Percentiles rank a stretch among this genome's conserved stretches.
Conservation (phyloP, 495 filamentous ascomycete species). For the Neurospora sp. region DNA sequence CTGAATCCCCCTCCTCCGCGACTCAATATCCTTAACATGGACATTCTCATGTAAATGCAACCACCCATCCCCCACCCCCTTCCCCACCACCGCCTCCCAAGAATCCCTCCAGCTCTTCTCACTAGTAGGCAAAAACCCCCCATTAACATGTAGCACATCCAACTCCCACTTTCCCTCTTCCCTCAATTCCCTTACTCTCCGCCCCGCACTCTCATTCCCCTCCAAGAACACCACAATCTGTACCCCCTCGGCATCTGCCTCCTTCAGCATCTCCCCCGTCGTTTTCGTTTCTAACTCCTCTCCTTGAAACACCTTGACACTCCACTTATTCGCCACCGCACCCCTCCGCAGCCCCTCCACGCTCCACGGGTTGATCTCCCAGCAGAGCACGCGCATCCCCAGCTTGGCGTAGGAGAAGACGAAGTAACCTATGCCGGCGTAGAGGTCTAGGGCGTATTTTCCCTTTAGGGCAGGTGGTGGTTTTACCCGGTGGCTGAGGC, state of each 20-base stretch:
- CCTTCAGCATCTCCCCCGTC: not conserved
- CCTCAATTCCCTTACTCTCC: slow-evolving; percentile 29
- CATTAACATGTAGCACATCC: slow-evolving; percentile 59
- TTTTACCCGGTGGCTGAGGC: not conserved
- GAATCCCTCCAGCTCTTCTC: slow-evolving; percentile 54
- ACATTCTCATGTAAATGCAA: slow-evolving; percentile 86
- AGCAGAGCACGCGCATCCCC: slow-evolving; percentile 71
- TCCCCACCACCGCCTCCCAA: slow-evolving; percentile 22
- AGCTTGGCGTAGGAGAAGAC: slow-evolving; percentile 65
- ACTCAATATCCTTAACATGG: slow-evolving; percentile 49
- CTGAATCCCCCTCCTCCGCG: slow-evolving; percentile 40
- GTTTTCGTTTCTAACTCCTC: not conserved
- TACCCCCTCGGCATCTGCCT: slow-evolving; percentile 16
- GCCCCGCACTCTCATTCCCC: slow-evolving; percentile 49
- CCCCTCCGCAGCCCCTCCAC: slow-evolving; percentile 72
- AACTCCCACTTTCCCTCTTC: slow-evolving; percentile 13
- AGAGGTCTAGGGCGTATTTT: slow-evolving; percentile 64
- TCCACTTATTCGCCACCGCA: slow-evolving; percentile 57
- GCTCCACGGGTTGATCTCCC: slow-evolving; percentile 85
- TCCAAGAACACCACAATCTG: slow-evolving; percentile 60
- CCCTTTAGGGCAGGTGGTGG: not conserved
- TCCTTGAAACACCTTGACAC: slow-evolving; percentile 37
- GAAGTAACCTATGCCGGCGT: slow-evolving; percentile 91
- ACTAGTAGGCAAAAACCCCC: slow-evolving; percentile 69
- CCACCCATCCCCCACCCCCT: slow-evolving; percentile 42